phyloP scores from a whole-genome alignment of 768 basidiomycete genomes.

The Boletus vinaceobasis region DNA sequence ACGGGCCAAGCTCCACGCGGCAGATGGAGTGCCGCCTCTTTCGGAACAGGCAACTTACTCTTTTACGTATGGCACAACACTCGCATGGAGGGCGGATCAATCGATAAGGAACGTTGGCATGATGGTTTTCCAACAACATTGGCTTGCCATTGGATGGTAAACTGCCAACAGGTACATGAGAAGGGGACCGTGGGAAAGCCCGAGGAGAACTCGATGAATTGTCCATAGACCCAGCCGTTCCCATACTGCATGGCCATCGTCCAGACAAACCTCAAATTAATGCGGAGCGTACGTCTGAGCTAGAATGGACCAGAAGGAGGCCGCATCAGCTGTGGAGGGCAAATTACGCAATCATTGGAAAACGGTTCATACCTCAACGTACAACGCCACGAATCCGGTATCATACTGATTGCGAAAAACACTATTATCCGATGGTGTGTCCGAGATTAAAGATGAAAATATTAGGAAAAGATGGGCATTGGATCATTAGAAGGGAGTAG shows the following conservation, averaged over 20 bases:
- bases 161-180: conserved; percentile 3
- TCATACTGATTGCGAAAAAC: not conserved
- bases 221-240: not conserved
- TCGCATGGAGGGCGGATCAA: not conserved
- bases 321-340: not conserved
- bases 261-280: not conserved
- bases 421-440: not conserved
- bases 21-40: not conserved
- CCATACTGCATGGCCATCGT: not conserved
- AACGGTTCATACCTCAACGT: conserved; percentile 10
- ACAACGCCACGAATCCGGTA: not conserved
- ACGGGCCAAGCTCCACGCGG: conserved; percentile 19
- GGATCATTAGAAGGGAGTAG: not conserved
- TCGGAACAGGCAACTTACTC: not conserved
- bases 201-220: not conserved
- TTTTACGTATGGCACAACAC: not conserved
- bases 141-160: not conserved
- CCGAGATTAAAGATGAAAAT: not conserved
- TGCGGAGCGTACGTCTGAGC: not conserved
- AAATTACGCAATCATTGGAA: not conserved
- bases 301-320: not conserved
- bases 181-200: not conserved
- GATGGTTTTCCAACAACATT: not conserved
- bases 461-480: not conserved
- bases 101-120: not conserved